Evolutionary conservation across 176 grass and related monocot species (phyloP).

Genomic region (Cenchrus americanus): DNA sequence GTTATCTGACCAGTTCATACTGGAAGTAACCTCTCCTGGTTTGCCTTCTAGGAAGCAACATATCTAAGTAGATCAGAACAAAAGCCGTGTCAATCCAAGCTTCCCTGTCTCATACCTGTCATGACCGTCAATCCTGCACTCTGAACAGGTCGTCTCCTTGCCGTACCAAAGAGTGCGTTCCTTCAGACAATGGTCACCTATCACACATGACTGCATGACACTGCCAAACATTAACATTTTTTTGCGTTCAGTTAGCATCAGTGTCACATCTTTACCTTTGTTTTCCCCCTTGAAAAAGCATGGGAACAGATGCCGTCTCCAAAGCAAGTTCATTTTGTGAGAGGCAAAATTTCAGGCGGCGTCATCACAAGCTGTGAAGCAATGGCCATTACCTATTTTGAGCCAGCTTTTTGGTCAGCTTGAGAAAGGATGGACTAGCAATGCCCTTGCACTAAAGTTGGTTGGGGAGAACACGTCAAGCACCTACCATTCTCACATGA

Average conservation of each 20-base stretch:
- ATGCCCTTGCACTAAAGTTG: slow-evolving; percentile 2
- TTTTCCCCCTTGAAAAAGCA: not conserved
- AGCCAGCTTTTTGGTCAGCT: slow-evolving; percentile 3
- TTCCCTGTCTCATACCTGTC: not conserved
- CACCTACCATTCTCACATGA: not conserved
- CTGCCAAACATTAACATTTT: not conserved
- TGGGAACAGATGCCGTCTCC: slow-evolving; percentile 17
- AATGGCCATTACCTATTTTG: not conserved
- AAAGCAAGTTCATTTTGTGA: slow-evolving; percentile 36
- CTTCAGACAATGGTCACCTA: not conserved
- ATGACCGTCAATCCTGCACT: slow-evolving; percentile 6
- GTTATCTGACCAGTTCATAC: not conserved
- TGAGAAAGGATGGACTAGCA: slow-evolving; percentile 9
- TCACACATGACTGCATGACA: not conserved
- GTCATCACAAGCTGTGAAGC: slow-evolving; percentile 28
- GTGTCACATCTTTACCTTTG: not conserved
- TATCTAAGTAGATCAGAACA: not conserved
- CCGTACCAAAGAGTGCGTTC: not conserved
- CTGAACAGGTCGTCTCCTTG: not conserved
- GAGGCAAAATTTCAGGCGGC: not conserved
- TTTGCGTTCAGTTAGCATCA: not conserved
- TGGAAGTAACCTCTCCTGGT: not conserved
- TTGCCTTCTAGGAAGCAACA: slow-evolving; percentile 17
- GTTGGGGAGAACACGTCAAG: slow-evolving; percentile 31
- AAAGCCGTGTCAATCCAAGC: slow-evolving; percentile 9